Evolutionary conservation across 2,329 filamentous ascomycete genomes (phyloP).

Genomic region (Neophaeococcomyces mojaviensis): DNA sequence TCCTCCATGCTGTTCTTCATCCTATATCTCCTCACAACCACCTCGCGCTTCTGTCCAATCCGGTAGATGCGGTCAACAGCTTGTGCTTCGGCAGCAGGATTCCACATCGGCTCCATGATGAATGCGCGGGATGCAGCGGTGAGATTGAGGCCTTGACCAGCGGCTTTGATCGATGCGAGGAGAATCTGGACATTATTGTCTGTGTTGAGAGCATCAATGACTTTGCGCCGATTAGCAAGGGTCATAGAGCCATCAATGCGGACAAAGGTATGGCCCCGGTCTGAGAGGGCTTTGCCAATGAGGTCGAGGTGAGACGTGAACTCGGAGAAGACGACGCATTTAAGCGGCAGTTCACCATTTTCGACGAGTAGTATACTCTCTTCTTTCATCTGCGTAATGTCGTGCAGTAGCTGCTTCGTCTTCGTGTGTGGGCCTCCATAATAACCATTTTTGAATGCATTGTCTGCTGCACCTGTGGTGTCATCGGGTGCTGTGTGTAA

Average conservation of each 20-base stretch:
- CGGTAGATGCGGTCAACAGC: conserved; percentile 90
- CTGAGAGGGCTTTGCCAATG: conserved; percentile 71
- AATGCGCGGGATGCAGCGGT: conserved; percentile 81
- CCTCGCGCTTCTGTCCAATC: conserved; percentile 79
- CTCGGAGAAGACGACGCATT: conserved; percentile 90
- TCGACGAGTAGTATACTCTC: conserved; percentile 48
- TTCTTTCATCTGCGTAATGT: conserved; percentile 58
- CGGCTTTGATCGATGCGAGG: conserved; percentile 84
- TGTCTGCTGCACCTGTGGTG: conserved; percentile 25
- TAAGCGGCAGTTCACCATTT: conserved; percentile 66
- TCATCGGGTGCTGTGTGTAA: conserved; percentile 48
- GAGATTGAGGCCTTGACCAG: conserved; percentile 83
- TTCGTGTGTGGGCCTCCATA: conserved; percentile 90
- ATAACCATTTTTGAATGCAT: conserved; percentile 25
- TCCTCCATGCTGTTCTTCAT: conserved; percentile 90
- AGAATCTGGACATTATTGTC: conserved; percentile 68
- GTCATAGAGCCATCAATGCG: conserved; percentile 90
- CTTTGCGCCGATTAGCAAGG: conserved; percentile 62
- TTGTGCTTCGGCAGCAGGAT: conserved; percentile 89
- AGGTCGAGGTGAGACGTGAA: conserved; percentile 94
- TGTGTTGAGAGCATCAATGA: conserved; percentile 70
- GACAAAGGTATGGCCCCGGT: conserved; percentile 58
- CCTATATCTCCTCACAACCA: conserved; percentile 79
- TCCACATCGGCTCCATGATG: conserved; percentile 98
- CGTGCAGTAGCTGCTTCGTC: conserved; percentile 71